Evolutionary conservation across 768 basidiomycete species (phyloP), one percentile per base, ranked within the genome.

Genomic region (Arthromyces matolae): DNA sequence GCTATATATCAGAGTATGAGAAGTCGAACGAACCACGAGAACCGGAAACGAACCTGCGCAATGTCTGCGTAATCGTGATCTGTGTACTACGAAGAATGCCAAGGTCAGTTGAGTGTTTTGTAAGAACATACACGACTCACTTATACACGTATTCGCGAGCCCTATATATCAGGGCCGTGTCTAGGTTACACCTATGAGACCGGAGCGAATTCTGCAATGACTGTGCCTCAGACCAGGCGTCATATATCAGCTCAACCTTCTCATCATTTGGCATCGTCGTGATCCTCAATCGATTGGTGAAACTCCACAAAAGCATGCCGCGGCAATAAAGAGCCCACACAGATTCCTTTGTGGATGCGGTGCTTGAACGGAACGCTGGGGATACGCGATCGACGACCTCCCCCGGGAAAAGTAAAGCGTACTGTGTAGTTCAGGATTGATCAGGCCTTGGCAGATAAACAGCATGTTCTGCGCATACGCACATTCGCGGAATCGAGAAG

Each of bases 301-400:
- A 84, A 56, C 79, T 85, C 86, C 87, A 91, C 3, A 90, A 70
- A 8, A 91, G 74, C 84, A 90, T 86, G 60, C 80, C 81, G 27
- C 89, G 81, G 64, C 86, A 89, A 57, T 88, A 88, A 22, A 91
- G 69, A 0, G 86, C 88, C 88, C 88, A 90, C 1, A 91, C 75
- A 13, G 83, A 82, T 52, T 90, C 85, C 60, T 89, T 90, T 13
- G 82, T 75, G 14, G 83, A 83, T 27, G 68, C 65, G 46, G 72
- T 68, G 44, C 66, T 66, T 19, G 69, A 65, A 33, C 68, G 64
- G 47, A 69, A 72, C 27, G 59, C 57, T 16, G 64, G 66, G 5
- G 77, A 68, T 16, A 65, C 59, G 42, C 79, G 78, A 57, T 83
- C 79, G 34, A 75, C 66, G 6, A 77, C 73, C 64, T 91, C 88